Percentiles rank a stretch among this genome's conserved stretches.
Evolutionary conservation across 495 filamentous ascomycete species (phyloP).

Genomic region (Penicillium paxilli): DNA sequence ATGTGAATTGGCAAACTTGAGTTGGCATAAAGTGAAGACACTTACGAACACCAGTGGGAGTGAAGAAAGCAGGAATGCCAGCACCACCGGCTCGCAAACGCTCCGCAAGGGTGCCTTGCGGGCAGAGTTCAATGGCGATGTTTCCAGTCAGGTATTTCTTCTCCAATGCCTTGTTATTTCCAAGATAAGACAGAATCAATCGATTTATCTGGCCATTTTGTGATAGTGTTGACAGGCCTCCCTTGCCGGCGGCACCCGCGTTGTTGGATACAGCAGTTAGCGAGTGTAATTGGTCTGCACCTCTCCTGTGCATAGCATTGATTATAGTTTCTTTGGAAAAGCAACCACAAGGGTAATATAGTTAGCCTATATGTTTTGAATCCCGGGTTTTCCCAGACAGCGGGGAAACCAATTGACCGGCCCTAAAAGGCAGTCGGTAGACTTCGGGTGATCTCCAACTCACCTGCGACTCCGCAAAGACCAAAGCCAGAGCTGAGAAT

Average conservation of each 20-base stretch:
- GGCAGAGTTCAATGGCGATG: slow-evolving; percentile 82
- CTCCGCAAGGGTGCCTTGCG: slow-evolving; percentile 88
- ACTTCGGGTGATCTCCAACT: too few species aligned
- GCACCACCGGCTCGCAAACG: slow-evolving; percentile 79
- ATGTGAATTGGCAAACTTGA: neutral
- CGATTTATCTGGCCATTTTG: slow-evolving; percentile 78
- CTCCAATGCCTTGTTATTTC: slow-evolving; percentile 88
- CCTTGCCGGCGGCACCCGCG: slow-evolving; percentile 72
- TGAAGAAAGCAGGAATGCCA: slow-evolving; percentile 90
- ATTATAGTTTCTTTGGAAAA: slow-evolving; percentile 67
- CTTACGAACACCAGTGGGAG: slow-evolving; percentile 75
- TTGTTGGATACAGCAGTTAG: slow-evolving; percentile 92
- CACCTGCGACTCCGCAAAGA: slow-evolving; percentile 78
- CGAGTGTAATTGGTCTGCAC: slow-evolving; percentile 65
- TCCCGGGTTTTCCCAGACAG: too few species aligned
- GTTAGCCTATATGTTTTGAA: too few species aligned
- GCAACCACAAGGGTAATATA: too few species aligned
- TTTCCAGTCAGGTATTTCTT: slow-evolving; percentile 79
- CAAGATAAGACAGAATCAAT: slow-evolving; percentile 83
- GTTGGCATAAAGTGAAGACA: slow-evolving; percentile 4
- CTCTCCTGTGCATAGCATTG: slow-evolving; percentile 66
- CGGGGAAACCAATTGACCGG: too few species aligned
- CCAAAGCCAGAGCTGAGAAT: slow-evolving; percentile 84
- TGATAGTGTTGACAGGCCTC: slow-evolving; percentile 76
- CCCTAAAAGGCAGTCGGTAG: too few species aligned